Evolutionary conservation across 2,329 filamentous ascomycete species (phyloP).

Genomic region (Tolypocladium cylindrosporum): DNA sequence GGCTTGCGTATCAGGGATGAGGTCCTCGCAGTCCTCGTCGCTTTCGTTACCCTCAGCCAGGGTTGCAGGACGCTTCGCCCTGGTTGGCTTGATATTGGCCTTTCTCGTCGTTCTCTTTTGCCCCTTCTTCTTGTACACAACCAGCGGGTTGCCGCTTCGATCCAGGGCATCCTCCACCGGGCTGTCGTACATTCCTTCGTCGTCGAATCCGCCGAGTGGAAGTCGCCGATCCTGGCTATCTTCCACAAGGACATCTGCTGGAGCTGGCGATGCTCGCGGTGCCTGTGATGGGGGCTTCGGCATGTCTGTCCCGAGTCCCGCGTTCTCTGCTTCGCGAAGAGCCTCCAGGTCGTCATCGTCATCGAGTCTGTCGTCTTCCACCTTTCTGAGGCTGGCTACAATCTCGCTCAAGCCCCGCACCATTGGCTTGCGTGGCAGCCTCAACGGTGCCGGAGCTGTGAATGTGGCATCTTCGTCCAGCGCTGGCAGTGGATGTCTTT

Average conservation of each 20-base stretch:
- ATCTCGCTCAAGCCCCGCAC: conserved; percentile 64
- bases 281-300: conserved; percentile 11
- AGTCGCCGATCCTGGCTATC: conserved; percentile 32
- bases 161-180: conserved; percentile 40
- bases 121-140: conserved; percentile 72
- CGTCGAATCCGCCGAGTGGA: conserved; percentile 52
- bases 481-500: conserved; percentile 33
- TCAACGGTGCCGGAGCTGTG: conserved; percentile 36
- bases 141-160: conserved; percentile 48
- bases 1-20: conserved; percentile 18
- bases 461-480: conserved; percentile 47
- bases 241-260: conserved; percentile 28
- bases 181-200: conserved; percentile 49
- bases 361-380: conserved; percentile 60
- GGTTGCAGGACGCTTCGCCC: conserved; percentile 34
- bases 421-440: conserved; percentile 50
- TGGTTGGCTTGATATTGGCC: conserved; percentile 51
- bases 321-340: conserved; percentile 58
- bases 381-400: conserved; percentile 57
- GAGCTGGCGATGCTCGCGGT: conserved; percentile 3
- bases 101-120: conserved; percentile 68
- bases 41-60: conserved; percentile 16
- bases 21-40: conserved; percentile 22
- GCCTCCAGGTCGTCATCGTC: conserved; percentile 57
- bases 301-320: conserved; percentile 16